Evolutionary conservation across 345 rosid species (phyloP), one percentile per base, ranked within the genome.

Genomic region (Conringia planisiliqua): DNA sequence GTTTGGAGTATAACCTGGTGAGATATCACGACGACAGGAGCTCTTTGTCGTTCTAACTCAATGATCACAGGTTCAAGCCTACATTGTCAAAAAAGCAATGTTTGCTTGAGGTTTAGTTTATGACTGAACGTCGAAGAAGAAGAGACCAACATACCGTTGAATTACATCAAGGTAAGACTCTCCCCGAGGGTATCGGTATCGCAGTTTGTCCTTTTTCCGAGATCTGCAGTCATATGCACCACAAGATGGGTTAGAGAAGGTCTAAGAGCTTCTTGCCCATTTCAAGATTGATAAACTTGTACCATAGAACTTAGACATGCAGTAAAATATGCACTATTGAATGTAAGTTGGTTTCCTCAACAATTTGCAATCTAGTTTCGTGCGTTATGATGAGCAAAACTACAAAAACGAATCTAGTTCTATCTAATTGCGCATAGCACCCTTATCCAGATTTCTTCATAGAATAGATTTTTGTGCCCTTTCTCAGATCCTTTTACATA

Each of bases 141-240:
- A 18, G 14, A 14, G 35, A 61, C 55, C 12, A 59, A 50, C 62
- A 59, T 62, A 96, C 99, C 99, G 89, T 82, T 96, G 99, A 64
- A 96, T 96, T 72, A 96, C 98, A 87, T 96, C 99, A 18, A 96
- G 90, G 75, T 96, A 96, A 54, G 99, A 96, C 79, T 96, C 99
- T 71, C 99, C 98, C 22, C 99, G 97, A 77, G 99, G 98, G 84
- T 90, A 96, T 61, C 98, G 79, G 67, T 90, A 96, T 63, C 99
- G 84, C 66, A 96, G 83, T 74, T 96, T 96, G 84, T 96, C 99
- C 80, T 96, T 92, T 71, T 80, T 71, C 60, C 99, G 91, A 66
- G 95, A 77, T 78, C 99, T 96, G 75, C 35, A 72, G 69, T 67
- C 51, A 65, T 39, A 59, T 32, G 9, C 65, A 67, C 66, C 66